phyloP scores from a whole-genome alignment of 2,329 filamentous ascomycete species.

The Aschersonia sp. region DNA sequence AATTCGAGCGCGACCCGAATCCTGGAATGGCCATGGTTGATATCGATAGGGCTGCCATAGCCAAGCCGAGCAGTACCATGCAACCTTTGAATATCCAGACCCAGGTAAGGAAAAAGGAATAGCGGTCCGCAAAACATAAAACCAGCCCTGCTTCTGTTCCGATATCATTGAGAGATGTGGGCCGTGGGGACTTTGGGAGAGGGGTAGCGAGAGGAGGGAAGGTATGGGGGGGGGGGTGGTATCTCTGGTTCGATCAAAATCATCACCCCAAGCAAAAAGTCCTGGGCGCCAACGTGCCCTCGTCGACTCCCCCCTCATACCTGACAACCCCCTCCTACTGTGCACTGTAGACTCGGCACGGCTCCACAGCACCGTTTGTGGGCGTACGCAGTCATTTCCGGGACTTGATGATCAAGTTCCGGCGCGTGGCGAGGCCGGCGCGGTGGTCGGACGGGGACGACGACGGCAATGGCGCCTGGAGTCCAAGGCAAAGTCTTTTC shows the following conservation, averaged over 20 bases:
- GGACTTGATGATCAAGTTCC: neutral
- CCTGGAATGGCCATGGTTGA: neutral
- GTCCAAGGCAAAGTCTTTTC: neutral
- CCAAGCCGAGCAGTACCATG: neutral
- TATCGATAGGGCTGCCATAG: neutral
- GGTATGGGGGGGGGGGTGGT: neutral
- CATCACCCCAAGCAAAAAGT: too few relatives aligned
- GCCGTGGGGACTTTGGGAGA: neutral
- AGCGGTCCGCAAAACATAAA: neutral
- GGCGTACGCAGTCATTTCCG: neutral
- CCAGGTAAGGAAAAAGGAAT: neutral
- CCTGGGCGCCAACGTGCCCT: too few relatives aligned
- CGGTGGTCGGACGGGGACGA: neutral
- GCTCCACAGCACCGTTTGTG: neutral
- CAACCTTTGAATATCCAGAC: neutral
- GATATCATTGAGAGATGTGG: neutral
- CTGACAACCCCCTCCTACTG: too few relatives aligned
- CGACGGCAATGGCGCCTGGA: neutral
- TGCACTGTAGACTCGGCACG: neutral
- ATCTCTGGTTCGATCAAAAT: too few relatives aligned
- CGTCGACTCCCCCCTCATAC: too few relatives aligned
- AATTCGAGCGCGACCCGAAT: neutral
- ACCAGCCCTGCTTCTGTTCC: neutral
- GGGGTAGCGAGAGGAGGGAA: neutral
- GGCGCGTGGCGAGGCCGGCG: neutral